Evolutionary conservation across 768 basidiomycete species (phyloP).

Genomic region (Leccinum subgranulosum): DNA sequence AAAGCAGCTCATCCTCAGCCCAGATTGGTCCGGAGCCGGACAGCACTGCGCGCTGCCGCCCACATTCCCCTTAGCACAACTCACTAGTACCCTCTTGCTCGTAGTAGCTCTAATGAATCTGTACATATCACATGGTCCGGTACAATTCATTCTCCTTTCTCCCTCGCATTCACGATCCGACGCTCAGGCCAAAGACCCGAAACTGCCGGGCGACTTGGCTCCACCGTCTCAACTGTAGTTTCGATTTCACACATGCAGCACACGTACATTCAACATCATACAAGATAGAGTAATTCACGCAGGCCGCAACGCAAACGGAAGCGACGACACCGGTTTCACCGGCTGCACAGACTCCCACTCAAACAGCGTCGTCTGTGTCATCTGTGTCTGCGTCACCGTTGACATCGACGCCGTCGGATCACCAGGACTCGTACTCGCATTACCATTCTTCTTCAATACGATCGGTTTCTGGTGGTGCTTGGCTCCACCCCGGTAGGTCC

Average conservation of each 20-base stretch:
- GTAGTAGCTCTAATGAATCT: too few species aligned
- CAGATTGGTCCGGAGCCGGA: too few species aligned
- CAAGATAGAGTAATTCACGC: slow-evolving; percentile 5
- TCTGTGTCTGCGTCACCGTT: background rate
- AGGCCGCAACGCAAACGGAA: slow-evolving; percentile 25
- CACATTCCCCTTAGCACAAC: too few species aligned
- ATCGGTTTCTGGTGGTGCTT: slow-evolving; percentile 38
- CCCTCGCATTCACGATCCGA: too few species aligned
- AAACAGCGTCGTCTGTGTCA: slow-evolving; percentile 2
- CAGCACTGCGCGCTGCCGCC: too few species aligned
- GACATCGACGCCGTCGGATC: background rate
- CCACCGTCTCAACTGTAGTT: background rate
- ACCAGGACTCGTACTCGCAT: slow-evolving; percentile 1
- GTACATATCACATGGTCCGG: too few species aligned
- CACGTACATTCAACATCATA: background rate
- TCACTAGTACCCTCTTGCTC: too few species aligned
- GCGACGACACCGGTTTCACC: slow-evolving; percentile 19
- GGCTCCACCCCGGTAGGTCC: slow-evolving; percentile 13
- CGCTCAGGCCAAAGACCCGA: too few species aligned
- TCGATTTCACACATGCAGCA: background rate
- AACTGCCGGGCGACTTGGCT: too few species aligned
- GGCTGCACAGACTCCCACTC: slow-evolving; percentile 26
- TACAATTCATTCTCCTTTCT: too few species aligned
- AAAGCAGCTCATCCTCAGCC: too few species aligned
- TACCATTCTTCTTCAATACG: slow-evolving; percentile 25